Conservation (phyloP, 202 grass and related monocot species). For the Digitaria exilis region DNA sequence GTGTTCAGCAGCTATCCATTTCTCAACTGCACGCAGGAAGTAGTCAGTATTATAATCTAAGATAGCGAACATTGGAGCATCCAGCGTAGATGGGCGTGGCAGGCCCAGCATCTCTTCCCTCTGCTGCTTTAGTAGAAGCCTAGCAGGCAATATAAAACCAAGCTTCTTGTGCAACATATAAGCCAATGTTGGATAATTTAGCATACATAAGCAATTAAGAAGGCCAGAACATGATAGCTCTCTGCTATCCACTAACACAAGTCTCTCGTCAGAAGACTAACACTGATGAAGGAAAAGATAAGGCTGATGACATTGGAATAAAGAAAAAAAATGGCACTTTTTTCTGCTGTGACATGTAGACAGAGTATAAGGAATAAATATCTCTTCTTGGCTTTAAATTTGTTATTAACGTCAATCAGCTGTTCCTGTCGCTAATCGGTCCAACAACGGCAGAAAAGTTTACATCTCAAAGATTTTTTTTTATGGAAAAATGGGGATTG, state of each 20-base stretch:
- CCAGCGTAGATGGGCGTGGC: not conserved
- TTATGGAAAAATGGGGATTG: not conserved
- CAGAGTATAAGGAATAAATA: not conserved
- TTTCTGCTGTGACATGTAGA: not conserved
- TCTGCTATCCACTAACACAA: constrained; percentile 29
- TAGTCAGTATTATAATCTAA: constrained; percentile 1
- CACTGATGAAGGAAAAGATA: constrained; percentile 30
- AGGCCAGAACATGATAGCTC: constrained; percentile 20
- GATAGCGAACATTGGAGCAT: constrained; percentile 25
- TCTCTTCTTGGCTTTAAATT: not conserved
- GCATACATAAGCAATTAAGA: constrained; percentile 34
- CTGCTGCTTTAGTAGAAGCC: not conserved
- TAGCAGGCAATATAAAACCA: constrained; percentile 27
- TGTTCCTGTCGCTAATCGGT: not conserved
- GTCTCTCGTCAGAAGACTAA: constrained; percentile 10
- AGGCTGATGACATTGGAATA: constrained; percentile 7
- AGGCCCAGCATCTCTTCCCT: constrained; percentile 17
- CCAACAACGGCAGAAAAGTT: not conserved
- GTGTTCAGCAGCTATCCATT: constrained; percentile 34
- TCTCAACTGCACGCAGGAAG: constrained; percentile 18
- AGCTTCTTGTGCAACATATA: not conserved
- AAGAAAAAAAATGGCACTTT: constrained; percentile 17
- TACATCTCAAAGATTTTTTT: constrained; percentile 8
- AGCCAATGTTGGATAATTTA: not conserved
- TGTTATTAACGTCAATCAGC: constrained; percentile 28